Conservation (phyloP, 441 rosid genomes). For the Aquilaria agallochum region DNA sequence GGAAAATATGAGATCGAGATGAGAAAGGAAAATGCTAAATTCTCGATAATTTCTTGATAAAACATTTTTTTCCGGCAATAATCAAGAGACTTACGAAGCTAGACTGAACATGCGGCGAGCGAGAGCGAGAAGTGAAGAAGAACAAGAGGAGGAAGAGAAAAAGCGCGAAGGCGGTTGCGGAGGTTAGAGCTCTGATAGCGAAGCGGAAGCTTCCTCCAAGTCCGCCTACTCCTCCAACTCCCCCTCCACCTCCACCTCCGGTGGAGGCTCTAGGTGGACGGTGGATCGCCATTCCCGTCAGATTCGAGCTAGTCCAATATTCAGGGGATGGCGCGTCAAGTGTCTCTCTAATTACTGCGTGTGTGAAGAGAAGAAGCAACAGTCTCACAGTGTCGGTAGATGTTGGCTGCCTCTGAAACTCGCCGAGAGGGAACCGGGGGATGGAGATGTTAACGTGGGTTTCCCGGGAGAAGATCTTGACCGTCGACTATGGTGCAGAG, state of each 20-base stretch:
- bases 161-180: slow-evolving; percentile 30
- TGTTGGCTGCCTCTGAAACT: neutral
- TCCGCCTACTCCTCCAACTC: neutral
- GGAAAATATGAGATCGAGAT: neutral
- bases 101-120: slow-evolving; percentile 33
- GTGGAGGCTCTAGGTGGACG: slow-evolving; percentile 42
- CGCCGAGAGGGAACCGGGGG: neutral
- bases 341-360: too few species aligned
- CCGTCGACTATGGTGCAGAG: neutral
- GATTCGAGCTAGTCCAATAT: neutral
- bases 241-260: slow-evolving; percentile 25
- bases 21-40: neutral
- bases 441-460: neutral
- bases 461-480: neutral
- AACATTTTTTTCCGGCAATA: neutral
- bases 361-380: neutral
- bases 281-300: slow-evolving; percentile 43
- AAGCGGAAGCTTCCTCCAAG: slow-evolving; percentile 16
- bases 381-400: neutral
- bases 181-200: slow-evolving; percentile 38
- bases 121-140: slow-evolving; percentile 47
- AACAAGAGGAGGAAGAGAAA: slow-evolving; percentile 47
- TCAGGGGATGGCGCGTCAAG: too few species aligned
- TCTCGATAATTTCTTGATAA: too few species aligned
- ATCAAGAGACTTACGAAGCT: slow-evolving; percentile 36